Base-by-base conservation (phyloP, 2,329 filamentous ascomycete species). In the Mycosphaerella sp. region DNA sequence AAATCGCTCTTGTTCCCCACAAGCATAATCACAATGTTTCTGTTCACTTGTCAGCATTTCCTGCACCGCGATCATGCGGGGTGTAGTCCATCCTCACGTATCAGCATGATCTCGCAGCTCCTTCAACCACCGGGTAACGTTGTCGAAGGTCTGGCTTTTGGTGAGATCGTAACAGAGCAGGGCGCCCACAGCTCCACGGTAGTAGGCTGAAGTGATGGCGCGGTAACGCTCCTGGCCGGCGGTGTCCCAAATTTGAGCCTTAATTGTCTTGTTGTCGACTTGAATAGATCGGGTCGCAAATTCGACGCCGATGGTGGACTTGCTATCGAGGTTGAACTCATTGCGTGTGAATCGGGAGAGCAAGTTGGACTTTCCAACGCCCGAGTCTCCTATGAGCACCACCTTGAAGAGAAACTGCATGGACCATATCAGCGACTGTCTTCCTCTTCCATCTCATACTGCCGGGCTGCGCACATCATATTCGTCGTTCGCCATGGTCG, bases 1-100 rank as follows among this genome's bases (percentile, higher is more conserved):
- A 97, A 86, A 95, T 98, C 93, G 73, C 90, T 97, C 86, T 98
- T 98, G 84, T 98, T 98, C 73, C 93, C 93, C 50, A 97, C 93
- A 66, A 98, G 79, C 93, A 98, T 98, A 71, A 98, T 98, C 66
- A 98, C 64, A 66, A 98, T 97, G 77, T 98, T 98, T 66, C 89
- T 89, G 72, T 97, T 91, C 65, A 90, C 39, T 6, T 25, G 28
- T 53, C 39, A 50, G 47, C 40, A 25, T 42, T 2, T 18, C 13
- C 45, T 7, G 44, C 42, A 13, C 2, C 27, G 13, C 39, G 8
- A 34, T 35, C 16, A 27, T 30, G 16, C 7, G n/a, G 17, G 13
- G 17, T 28, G 14, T 13, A 56, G 67, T 97, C 96, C 77, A 97
- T 97, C 66, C 45, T 48, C 27, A 48, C 45, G 89, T 90, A 71